Evolutionary conservation across 306 rosid species (phyloP).

Genomic region (Begonia peltatifolia): DNA sequence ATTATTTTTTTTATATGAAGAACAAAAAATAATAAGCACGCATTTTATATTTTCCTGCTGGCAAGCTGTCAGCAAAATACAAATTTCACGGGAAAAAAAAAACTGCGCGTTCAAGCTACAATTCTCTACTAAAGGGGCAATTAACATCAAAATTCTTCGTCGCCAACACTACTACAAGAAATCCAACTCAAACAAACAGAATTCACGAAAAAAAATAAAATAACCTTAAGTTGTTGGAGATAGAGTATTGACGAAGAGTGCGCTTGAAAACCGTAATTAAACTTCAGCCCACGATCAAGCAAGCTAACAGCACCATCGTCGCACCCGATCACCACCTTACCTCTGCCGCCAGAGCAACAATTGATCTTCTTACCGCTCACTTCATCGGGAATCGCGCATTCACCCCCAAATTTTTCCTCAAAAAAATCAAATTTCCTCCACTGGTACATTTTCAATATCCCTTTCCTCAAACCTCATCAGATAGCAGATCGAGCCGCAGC

Average conservation of each 20-base stretch:
- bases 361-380: slow-evolving; percentile 39
- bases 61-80: too few species aligned
- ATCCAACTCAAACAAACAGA: background rate
- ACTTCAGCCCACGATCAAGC: slow-evolving; percentile 83
- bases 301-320: slow-evolving; percentile 62
- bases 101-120: too few species aligned
- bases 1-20: too few species aligned
- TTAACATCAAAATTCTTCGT: background rate
- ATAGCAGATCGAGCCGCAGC: background rate
- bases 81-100: too few species aligned
- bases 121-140: too few species aligned
- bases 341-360: slow-evolving; percentile 92
- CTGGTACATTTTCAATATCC: slow-evolving; percentile 46
- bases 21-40: too few species aligned
- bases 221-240: slow-evolving; percentile 94
- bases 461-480: background rate
- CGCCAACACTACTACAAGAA: background rate
- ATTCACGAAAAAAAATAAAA: slow-evolving; percentile 3
- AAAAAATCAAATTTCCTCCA: slow-evolving; percentile 97
- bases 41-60: too few species aligned
- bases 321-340: slow-evolving; percentile 77
- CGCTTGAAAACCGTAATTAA: slow-evolving; percentile 68
- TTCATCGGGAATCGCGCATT: slow-evolving; percentile 57
- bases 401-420: slow-evolving; percentile 73
- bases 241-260: slow-evolving; percentile 68